phyloP scores from a whole-genome alignment of 352 stramenopile genomes.

The Phytophthora tentaculata region DNA sequence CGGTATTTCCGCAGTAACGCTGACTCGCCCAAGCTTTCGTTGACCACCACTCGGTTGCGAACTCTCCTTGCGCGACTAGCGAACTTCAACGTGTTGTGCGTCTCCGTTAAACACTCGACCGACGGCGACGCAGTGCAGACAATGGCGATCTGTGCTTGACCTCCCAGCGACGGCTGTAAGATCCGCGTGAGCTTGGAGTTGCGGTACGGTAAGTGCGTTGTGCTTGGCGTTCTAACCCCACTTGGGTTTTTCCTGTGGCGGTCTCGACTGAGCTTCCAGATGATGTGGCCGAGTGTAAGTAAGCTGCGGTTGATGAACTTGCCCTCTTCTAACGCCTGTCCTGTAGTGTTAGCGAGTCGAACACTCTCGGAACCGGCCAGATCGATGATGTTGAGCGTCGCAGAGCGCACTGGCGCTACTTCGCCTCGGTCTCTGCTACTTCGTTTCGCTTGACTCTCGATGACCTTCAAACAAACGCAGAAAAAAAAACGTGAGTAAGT shows the following conservation, averaged over 20 bases:
- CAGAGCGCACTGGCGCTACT: slow-evolving; percentile 56
- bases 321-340: slow-evolving; percentile 83
- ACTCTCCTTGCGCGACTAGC: slow-evolving; percentile 93
- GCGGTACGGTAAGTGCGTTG: slow-evolving; percentile 94
- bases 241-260: slow-evolving; percentile 31
- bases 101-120: slow-evolving; percentile 94
- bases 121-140: slow-evolving; percentile 96
- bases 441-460: slow-evolving; percentile 73
- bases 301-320: slow-evolving; percentile 92
- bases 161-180: slow-evolving; percentile 95
- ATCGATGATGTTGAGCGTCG: slow-evolving; percentile 92
- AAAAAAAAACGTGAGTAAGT: slow-evolving; percentile 34
- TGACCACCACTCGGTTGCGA: slow-evolving; percentile 91
- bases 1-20: slow-evolving; percentile 75
- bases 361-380: slow-evolving; percentile 90
- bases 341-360: slow-evolving; percentile 78
- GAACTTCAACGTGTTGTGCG: slow-evolving; percentile 97
- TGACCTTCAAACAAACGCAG: slow-evolving; percentile 54
- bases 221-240: slow-evolving; percentile 20
- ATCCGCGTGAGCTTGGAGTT: slow-evolving; percentile 99
- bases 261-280: slow-evolving; percentile 91
- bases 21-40: slow-evolving; percentile 83
- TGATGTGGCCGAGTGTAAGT: slow-evolving; percentile 94
- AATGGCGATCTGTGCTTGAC: slow-evolving; percentile 97
- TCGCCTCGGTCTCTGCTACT: slow-evolving; percentile 31